Base-by-base conservation (phyloP, 208 protist species). In the Acanthamoeba royreba region DNA sequence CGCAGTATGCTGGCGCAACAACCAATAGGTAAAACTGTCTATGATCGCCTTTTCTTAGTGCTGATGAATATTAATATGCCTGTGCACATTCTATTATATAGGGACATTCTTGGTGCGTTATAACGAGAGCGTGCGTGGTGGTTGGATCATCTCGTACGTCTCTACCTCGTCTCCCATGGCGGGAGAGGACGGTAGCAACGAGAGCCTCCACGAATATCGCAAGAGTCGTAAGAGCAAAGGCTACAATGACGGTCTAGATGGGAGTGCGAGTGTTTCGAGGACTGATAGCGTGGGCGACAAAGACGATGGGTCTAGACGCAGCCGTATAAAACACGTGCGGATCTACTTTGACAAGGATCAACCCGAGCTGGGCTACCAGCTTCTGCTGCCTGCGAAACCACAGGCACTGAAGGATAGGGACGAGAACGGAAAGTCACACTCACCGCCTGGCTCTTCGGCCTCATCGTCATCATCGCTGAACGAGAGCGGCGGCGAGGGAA, bases 121-220 rank as follows among this genome's bases (percentile, higher is more conserved):
- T 52, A 90, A 90, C 31, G 83, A 90, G 83, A 90, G 83, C 83
- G 83, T 90, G 53, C 47, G 83, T 4, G 83, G 83, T 22, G 83
- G 83, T 5, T 90, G 83, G 83, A 90, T 90, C 83, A 90, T 90
- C 9, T 90, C 83, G 11, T 90, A 90, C 25, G 83, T 90, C 49
- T 45, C 83, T 11, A 52, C 58, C 22, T 47, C 83, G 40, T 61
- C n/a, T 61, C n/a, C 53, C n/a, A 49, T 17, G 40, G 83, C 40
- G 35, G 83, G 66, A n/a, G 83, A 79, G n/a, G 49, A 58, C 49
- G 22, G 74, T n/a, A 85, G 74, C 43, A 33, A 38, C 43, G 83
- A 66, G 83, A 66, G 47, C 43, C 13, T 69, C 40, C n/a, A 42
- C 47, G 83, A 61, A 19, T 1, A 7, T n/a, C 53, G 83, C 49